Percentiles rank a stretch among this genome's conserved stretches.
These are phyloP conservation scores for Camelina laxa DNA, from an alignment of 345 rosid species.

Conservation along the genomic window DNA sequence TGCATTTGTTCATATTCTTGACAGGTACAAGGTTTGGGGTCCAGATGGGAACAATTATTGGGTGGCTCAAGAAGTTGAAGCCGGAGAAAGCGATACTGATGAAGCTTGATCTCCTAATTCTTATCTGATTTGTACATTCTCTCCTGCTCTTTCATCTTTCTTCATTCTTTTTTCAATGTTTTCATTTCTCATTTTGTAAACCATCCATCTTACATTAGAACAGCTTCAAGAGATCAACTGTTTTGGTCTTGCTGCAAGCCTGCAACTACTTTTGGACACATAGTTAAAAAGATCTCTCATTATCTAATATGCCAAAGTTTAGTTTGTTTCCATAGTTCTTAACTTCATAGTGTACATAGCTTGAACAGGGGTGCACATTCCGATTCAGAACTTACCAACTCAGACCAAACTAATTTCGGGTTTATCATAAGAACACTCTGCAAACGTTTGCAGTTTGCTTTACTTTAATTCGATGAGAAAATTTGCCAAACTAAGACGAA, in stretches of 20 bases:
- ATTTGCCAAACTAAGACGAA: too few relatives aligned
- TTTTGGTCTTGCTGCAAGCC: conserved; percentile 26
- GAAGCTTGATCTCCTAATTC: conserved; percentile 57
- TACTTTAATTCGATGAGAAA: not conserved
- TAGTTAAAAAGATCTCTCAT: conserved; percentile 11
- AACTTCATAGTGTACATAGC: not conserved
- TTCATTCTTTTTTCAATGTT: conserved; percentile 21
- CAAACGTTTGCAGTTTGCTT: not conserved
- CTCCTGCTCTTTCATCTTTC: not conserved
- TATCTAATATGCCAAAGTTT: conserved; percentile 19
- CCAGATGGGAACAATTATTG: conserved; percentile 64
- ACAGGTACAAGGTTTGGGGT: conserved; percentile 70
- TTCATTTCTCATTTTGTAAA: conserved; percentile 7
- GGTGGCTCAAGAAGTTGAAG: conserved; percentile 67
- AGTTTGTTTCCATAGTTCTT: conserved; percentile 11
- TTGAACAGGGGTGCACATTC: conserved; percentile 2
- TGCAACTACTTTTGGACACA: conserved; percentile 24
- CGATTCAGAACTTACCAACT: not conserved
- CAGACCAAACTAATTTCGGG: not conserved
- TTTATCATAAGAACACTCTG: not conserved
- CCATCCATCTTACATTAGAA: conserved; percentile 22
- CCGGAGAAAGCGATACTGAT: conserved; percentile 86
- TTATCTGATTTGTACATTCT: conserved; percentile 42
- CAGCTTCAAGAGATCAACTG: conserved; percentile 30
- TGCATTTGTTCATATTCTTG: conserved; percentile 40